Evolutionary conservation across 1,284 basidiomycete species (phyloP).

Genomic region (Leccinum subrobustum): DNA sequence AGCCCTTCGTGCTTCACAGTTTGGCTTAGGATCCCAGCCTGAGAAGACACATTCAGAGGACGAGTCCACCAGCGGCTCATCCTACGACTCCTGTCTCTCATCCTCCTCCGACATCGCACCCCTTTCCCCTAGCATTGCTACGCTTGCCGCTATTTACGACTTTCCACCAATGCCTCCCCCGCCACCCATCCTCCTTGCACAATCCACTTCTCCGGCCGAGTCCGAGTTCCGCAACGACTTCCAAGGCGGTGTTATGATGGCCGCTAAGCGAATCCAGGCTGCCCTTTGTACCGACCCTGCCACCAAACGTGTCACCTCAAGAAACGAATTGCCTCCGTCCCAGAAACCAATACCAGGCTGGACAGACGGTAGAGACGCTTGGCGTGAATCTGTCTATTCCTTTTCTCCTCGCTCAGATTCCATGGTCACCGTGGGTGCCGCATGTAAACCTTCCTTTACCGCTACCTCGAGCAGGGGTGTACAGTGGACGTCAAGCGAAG

Average conservation of each 20-base stretch:
- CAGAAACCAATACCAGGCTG: constrained; percentile 58
- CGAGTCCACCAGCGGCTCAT: constrained; percentile 41
- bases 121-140: constrained; percentile 45
- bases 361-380: constrained; percentile 64
- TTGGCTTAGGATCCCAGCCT: constrained; percentile 47
- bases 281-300: constrained; percentile 44
- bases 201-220: constrained; percentile 19
- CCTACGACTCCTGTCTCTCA: constrained; percentile 40
- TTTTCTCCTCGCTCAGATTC: constrained; percentile 37
- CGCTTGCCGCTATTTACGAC: constrained; percentile 52
- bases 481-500: constrained; percentile 44
- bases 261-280: constrained; percentile 52
- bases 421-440: constrained; percentile 19
- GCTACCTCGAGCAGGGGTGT: constrained; percentile 52
- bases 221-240: constrained; percentile 40
- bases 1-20: constrained; percentile 12
- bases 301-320: constrained; percentile 28
- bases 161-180: constrained; percentile 55
- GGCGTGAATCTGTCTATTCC: constrained; percentile 60
- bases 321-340: constrained; percentile 30
- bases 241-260: constrained; percentile 66
- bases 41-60: constrained; percentile 43
- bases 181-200: constrained; percentile 38
- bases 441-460: constrained; percentile 42
- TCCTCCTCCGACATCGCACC: constrained; percentile 29